A percentile compares a stretch with the other conserved stretches of the same genome.
These are phyloP conservation scores for Penicillium antarcticum DNA, from an alignment of 495 filamentous ascomycete species.

Conservation along the genomic window DNA sequence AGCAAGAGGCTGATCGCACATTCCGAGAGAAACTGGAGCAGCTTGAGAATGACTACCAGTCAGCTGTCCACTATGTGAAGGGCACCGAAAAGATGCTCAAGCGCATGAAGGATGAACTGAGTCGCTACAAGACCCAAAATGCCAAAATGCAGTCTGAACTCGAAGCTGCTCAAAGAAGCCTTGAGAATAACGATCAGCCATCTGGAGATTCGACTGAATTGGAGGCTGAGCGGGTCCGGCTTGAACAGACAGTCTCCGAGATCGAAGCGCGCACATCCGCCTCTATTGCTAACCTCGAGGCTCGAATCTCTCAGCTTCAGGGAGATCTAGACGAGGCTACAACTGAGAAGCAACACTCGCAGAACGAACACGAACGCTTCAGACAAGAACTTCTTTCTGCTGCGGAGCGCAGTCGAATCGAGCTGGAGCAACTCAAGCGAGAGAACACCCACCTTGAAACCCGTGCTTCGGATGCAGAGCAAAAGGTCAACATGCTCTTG, in stretches of 20 bases:
- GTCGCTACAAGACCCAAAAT: conserved; percentile 84
- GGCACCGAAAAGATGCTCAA: conserved; percentile 99
- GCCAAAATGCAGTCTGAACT: conserved; percentile 77
- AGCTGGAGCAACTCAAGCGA: conserved; percentile 76
- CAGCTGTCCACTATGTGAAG: conserved; percentile 99
- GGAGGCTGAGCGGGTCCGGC: conserved; percentile 69
- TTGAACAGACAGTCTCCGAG: conserved; percentile 63
- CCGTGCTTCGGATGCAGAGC: conserved; percentile 84
- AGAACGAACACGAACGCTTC: conserved; percentile 52
- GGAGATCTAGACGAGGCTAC: conserved; percentile 60
- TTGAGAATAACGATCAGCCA: conserved; percentile 29
- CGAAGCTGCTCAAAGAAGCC: conserved; percentile 46
- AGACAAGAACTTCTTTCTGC: conserved; percentile 55
- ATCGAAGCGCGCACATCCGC: conserved; percentile 65
- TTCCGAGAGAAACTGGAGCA: conserved; percentile 91
- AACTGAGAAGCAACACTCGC: conserved; percentile 64
- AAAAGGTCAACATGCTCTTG: conserved; percentile 85
- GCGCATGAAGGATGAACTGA: conserved; percentile 94
- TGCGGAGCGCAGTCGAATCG: conserved; percentile 55
- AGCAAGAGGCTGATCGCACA: conserved; percentile 76
- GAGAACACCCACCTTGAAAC: conserved; percentile 78
- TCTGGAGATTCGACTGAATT: conserved; percentile 56
- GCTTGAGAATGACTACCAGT: conserved; percentile 94
- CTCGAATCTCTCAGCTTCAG: conserved; percentile 63
- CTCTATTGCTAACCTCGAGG: conserved; percentile 65